Conservation (phyloP, 768 basidiomycete genomes). For the Sarcomyxa edulis region DNA sequence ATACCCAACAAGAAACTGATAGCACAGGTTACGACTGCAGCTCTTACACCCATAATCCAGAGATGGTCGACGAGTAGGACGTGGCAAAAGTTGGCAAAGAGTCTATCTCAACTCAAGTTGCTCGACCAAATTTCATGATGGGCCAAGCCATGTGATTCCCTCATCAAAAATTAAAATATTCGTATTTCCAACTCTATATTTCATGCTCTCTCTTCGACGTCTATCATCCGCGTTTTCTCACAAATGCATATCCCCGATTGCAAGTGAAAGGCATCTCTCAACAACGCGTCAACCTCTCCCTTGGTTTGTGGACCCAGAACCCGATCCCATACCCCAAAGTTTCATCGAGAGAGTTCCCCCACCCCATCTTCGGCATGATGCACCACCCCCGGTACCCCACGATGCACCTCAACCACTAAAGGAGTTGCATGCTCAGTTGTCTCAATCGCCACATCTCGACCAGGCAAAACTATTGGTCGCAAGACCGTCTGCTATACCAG, state of each 20-base stretch:
- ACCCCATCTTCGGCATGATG: slow-evolving; percentile 19
- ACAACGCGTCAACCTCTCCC: slow-evolving; percentile 38
- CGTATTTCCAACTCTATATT: too few relatives aligned
- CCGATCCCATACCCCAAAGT: slow-evolving; percentile 15
- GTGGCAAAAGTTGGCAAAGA: slow-evolving; percentile 12
- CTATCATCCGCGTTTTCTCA: too few relatives aligned
- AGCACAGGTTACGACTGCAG: slow-evolving; percentile 67
- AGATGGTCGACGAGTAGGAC: slow-evolving; percentile 6
- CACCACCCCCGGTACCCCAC: slow-evolving; percentile 38
- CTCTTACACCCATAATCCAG: slow-evolving; percentile 60
- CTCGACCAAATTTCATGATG: background rate
- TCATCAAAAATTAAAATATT: too few relatives aligned
- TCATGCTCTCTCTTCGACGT: too few relatives aligned
- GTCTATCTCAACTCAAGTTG: slow-evolving; percentile 9
- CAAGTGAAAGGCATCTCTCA: too few relatives aligned
- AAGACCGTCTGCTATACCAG: slow-evolving; percentile 39
- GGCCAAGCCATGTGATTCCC: too few relatives aligned
- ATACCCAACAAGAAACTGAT: slow-evolving; percentile 79
- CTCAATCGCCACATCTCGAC: slow-evolving; percentile 66
- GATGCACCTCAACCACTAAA: slow-evolving; percentile 48
- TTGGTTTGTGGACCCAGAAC: slow-evolving; percentile 62
- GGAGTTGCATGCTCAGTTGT: slow-evolving; percentile 51
- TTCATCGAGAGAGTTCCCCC: slow-evolving; percentile 16
- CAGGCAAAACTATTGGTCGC: slow-evolving; percentile 48
- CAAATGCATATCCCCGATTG: too few relatives aligned